A percentile compares a stretch with the other conserved stretches of the same genome.
phyloP scores from a whole-genome alignment of 2,329 filamentous ascomycete genomes.

The Cordyceps sp. region DNA sequence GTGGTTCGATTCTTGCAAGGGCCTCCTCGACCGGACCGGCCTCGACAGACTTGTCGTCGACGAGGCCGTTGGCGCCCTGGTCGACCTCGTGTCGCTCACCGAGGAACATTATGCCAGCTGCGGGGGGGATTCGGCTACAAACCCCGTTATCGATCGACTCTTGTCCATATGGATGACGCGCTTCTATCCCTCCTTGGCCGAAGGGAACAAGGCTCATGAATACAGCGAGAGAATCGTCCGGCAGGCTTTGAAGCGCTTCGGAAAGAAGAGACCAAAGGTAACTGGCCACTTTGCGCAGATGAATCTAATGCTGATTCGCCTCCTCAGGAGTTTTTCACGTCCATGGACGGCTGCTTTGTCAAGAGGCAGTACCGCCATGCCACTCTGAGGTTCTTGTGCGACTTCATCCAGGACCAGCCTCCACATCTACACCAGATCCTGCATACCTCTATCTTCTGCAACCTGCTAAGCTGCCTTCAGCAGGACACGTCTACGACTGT shows the following conservation, averaged over 20 bases:
- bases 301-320: background rate
- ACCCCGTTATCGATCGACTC: slow-evolving; percentile 38
- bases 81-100: slow-evolving; percentile 47
- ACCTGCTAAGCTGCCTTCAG: slow-evolving; percentile 58
- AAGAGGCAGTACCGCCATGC: slow-evolving; percentile 46
- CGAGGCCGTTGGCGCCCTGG: slow-evolving; percentile 47
- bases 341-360: slow-evolving; percentile 49
- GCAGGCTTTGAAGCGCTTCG: slow-evolving; percentile 38
- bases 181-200: slow-evolving; percentile 18
- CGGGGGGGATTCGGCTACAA: slow-evolving; percentile 23
- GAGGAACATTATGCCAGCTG: slow-evolving; percentile 32
- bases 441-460: slow-evolving; percentile 54
- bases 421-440: slow-evolving; percentile 61
- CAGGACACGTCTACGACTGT: slow-evolving; percentile 62
- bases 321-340: slow-evolving; percentile 43
- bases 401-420: slow-evolving; percentile 61
- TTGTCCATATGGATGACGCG: slow-evolving; percentile 41
- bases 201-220: slow-evolving; percentile 19
- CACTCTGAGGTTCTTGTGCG: slow-evolving; percentile 49
- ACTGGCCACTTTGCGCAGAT: too few species aligned
- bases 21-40: slow-evolving; percentile 28
- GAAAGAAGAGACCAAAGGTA: slow-evolving; percentile 50
- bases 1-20: slow-evolving; percentile 48
- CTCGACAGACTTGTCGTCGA: slow-evolving; percentile 46
- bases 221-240: slow-evolving; percentile 33